Conservation (phyloP, 768 basidiomycete species). For the Albatrellus ellisii region DNA sequence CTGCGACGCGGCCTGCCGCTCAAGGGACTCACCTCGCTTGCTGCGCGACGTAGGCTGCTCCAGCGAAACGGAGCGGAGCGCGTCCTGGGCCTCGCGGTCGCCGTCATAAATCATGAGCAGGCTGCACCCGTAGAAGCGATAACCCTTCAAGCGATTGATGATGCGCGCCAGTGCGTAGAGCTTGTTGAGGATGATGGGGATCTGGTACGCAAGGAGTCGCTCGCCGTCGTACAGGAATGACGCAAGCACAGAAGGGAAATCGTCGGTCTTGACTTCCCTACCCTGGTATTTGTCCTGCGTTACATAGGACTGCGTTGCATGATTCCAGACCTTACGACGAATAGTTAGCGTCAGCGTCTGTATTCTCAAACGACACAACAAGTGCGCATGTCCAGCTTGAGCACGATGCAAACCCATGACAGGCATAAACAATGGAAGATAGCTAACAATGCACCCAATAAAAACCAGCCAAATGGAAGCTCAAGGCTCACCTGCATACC, state of each 20-base stretch:
- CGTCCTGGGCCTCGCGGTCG: constrained; percentile 76
- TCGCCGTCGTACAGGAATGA: constrained; percentile 83
- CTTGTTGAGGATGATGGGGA: constrained; percentile 83
- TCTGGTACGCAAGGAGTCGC: constrained; percentile 76
- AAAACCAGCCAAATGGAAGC: constrained; percentile 6
- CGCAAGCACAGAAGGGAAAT: constrained; percentile 71
- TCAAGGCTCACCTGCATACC: constrained; percentile 88
- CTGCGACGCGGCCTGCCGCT: constrained; percentile 27
- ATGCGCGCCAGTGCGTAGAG: constrained; percentile 90
- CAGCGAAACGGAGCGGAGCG: constrained; percentile 42
- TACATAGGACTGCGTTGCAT: constrained; percentile 65
- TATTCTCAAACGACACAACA: constrained; percentile 1
- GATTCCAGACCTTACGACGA: constrained; percentile 79
- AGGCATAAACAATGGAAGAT: too few species aligned
- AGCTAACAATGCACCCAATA: constrained; percentile 2
- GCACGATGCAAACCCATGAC: too few species aligned
- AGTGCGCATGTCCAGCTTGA: too few species aligned
- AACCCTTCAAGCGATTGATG: constrained; percentile 82
- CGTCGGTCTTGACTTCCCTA: constrained; percentile 74
- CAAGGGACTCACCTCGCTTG: constrained; percentile 69
- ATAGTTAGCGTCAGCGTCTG: constrained; percentile 5
- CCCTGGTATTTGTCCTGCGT: constrained; percentile 97
- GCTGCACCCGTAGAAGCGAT: constrained; percentile 96
- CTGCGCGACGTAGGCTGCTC: constrained; percentile 55
- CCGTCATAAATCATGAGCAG: constrained; percentile 97